Evolutionary conservation across 2,329 filamentous ascomycete species (phyloP).

Genomic region (Diaporthe batatas): DNA sequence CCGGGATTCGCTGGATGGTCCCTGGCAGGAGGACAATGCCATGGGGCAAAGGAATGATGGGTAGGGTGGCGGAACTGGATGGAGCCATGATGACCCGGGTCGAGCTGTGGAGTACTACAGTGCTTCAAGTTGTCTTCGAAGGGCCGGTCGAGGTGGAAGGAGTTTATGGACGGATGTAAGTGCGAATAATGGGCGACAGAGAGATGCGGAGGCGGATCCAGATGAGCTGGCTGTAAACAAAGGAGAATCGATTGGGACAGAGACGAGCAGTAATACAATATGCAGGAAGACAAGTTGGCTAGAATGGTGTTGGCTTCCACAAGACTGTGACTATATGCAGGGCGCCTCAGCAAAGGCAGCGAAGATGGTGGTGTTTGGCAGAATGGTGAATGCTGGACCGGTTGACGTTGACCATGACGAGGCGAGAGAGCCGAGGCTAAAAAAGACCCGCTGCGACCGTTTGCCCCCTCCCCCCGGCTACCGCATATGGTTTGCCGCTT

Average conservation of each 20-base stretch:
- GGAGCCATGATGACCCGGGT: constrained; percentile 47
- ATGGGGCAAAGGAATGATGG: constrained; percentile 85
- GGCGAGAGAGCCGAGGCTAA: constrained; percentile 32
- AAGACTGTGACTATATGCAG: background rate
- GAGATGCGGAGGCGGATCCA: background rate
- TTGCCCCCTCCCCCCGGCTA: constrained; percentile 5
- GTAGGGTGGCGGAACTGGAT: constrained; percentile 66
- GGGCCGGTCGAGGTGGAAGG: background rate
- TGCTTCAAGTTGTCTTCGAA: background rate
- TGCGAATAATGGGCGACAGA: background rate
- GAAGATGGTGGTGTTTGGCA: background rate
- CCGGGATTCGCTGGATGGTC: constrained; percentile 85
- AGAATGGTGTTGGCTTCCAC: background rate
- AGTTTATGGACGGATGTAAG: background rate
- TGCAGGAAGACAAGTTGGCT: background rate
- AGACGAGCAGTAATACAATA: background rate
- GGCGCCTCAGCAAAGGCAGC: background rate
- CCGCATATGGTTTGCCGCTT: constrained; percentile 16
- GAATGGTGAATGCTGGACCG: background rate
- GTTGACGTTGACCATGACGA: constrained; percentile 14
- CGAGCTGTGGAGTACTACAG: background rate
- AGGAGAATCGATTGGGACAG: background rate
- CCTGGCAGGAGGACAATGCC: constrained; percentile 88
- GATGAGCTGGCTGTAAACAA: background rate
- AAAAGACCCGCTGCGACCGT: constrained; percentile 27